Conservation (phyloP, 2,329 filamentous ascomycete species). For the Zymoseptoria pseudotritici region DNA sequence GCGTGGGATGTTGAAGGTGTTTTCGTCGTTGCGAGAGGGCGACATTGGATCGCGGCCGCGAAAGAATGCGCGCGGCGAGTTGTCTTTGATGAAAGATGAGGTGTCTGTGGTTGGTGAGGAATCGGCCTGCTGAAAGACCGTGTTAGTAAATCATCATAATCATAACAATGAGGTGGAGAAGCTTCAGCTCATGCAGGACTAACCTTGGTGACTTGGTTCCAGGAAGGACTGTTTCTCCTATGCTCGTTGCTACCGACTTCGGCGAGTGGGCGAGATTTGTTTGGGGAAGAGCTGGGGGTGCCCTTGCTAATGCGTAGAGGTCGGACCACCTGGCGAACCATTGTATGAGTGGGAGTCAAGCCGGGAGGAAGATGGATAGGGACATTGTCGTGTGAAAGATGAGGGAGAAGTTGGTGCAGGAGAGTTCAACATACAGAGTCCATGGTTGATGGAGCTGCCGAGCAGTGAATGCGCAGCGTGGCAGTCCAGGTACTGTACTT, state of each 20-base stretch:
- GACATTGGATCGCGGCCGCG: conserved; percentile 64
- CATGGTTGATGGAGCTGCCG: conserved; percentile 9
- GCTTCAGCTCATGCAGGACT: background rate
- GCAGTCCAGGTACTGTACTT: background rate
- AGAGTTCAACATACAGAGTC: conserved; percentile 12
- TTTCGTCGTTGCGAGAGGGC: conserved; percentile 63
- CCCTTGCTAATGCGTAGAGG: conserved; percentile 73
- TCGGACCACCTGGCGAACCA: conserved; percentile 51
- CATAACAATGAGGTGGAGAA: background rate
- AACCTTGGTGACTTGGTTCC: conserved; percentile 68
- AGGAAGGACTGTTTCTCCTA: conserved; percentile 87
- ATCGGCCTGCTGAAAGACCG: conserved; percentile 37
- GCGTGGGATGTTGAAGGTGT: conserved; percentile 45
- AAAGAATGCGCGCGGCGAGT: conserved; percentile 84
- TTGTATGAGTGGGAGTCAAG: conserved; percentile 4
- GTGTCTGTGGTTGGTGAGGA: conserved; percentile 59
- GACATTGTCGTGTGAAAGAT: background rate
- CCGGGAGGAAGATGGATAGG: background rate
- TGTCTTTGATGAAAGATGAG: conserved; percentile 45
- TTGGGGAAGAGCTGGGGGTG: conserved; percentile 51
- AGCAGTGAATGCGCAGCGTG: background rate
- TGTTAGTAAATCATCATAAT: background rate
- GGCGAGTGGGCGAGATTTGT: conserved; percentile 63
- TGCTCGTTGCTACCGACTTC: conserved; percentile 82
- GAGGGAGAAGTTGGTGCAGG: background rate